Evolutionary conservation across 2,329 filamentous ascomycete genomes (phyloP), one percentile per base, ranked within the genome.

Genomic region (Lasiodiplodia citricola): DNA sequence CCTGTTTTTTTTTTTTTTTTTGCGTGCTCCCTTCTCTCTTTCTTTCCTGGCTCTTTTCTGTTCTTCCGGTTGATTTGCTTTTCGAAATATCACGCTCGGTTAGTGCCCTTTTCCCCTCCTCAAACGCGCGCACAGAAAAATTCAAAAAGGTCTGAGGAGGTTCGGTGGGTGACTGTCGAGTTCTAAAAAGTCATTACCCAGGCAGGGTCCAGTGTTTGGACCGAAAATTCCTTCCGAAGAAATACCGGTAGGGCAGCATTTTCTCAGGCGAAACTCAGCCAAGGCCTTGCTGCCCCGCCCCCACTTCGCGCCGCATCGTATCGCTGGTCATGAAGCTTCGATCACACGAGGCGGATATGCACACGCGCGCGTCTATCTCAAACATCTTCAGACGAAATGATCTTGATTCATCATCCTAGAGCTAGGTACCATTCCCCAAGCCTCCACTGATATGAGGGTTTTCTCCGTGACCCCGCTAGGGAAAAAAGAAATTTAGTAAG

Each of bases 241-340:
- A 52, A 37, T 23, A 14, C 66, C 66, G 66, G 41, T 67, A 67
- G 38, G 64, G 64, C 64, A 54, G 55, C 66, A 31, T 28, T 51
- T 67, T 67, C 35, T 58, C 35, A 35, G n/a, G 25, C 3, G 25
- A 28, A 28, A 28, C 25, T 28, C 6, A 28, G 25, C 25, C 25
- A 28, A 28, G 25, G 37, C 11, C 25, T 25, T 25, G 25, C 25
- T 62, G 58, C 58, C 58, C 58, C 58, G 41, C 58, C 58, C 58
- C 44, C 58, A 50, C 58, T 44, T 60, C 28, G 56, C 23, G 23
- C 23, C 28, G 54, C 51, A 35, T 54, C 21, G 51, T 21, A 28
- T 28, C 11, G 51, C 23, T 6, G 51, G 23, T 31, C 52, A 47
- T 23, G 14, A 11, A 58, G 55, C 41, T 50, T n/a, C 38, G 41